phyloP scores from a whole-genome alignment of 345 rosid species.

The Corchorus capsularis region DNA sequence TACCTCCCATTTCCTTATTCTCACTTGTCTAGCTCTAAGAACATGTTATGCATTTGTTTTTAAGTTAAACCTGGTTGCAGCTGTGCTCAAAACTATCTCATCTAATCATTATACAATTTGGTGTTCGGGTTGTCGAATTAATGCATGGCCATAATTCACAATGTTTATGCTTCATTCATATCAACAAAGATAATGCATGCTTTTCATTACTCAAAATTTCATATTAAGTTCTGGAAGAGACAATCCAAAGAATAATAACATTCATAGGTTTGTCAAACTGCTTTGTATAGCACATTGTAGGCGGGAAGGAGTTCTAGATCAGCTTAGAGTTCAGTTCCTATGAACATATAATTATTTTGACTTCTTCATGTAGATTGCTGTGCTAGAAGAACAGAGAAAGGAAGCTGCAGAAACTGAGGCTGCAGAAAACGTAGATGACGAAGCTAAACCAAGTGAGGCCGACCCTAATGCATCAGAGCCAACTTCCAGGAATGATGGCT shows the following conservation, averaged over 20 bases:
- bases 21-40: background rate
- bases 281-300: background rate
- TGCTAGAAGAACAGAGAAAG: constrained; percentile 63
- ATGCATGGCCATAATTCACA: background rate
- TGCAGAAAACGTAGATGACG: constrained; percentile 55
- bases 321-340: background rate
- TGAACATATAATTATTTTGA: constrained; percentile 22
- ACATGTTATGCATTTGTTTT: background rate
- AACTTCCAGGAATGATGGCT: constrained; percentile 34
- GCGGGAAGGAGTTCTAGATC: background rate
- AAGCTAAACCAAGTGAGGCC: constrained; percentile 49
- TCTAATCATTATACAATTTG: background rate
- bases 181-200: background rate
- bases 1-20: background rate
- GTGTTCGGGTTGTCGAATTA: background rate
- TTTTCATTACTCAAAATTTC: background rate
- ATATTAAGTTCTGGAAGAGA: background rate
- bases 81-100: constrained; percentile 2
- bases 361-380: constrained; percentile 57
- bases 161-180: background rate
- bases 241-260: background rate
- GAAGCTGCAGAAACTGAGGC: constrained; percentile 62
- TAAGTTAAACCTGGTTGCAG: background rate
- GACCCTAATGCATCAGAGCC: constrained; percentile 39
- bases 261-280: background rate